Percentiles rank a stretch among this genome's conserved stretches.
Conservation (phyloP, 169 alveolate species). For the Plasmodium vivax region DNA sequence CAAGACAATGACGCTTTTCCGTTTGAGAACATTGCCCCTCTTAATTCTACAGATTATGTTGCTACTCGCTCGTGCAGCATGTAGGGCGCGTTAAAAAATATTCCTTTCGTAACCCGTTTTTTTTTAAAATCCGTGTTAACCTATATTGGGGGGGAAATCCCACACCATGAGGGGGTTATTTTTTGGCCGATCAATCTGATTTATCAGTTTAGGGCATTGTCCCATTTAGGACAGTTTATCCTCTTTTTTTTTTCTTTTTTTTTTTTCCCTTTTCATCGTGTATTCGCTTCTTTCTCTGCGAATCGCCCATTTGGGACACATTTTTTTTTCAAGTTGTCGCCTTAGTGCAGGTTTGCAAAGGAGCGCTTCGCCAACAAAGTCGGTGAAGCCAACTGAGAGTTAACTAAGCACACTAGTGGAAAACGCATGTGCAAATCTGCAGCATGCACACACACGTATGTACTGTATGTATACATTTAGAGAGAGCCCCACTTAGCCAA, state of each 20-base stretch:
- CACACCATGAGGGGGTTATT: neutral
- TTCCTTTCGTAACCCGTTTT: neutral
- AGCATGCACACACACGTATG: neutral
- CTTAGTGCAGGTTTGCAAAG: neutral
- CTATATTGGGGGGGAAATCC: neutral
- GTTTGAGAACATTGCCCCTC: neutral
- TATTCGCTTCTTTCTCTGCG: neutral
- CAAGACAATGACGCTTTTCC: neutral
- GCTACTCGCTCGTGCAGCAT: neutral
- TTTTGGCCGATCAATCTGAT: neutral
- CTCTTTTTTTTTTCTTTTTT: neutral
- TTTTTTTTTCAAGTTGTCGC: neutral
- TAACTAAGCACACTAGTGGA: neutral
- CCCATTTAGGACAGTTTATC: neutral
- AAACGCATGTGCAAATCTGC: neutral
- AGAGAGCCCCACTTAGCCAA: neutral
- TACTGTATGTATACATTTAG: neutral
- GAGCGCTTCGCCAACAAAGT: neutral
- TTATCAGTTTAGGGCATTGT: neutral
- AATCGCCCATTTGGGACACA: neutral
- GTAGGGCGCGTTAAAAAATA: neutral
- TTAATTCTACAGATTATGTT: slow-evolving; percentile 13
- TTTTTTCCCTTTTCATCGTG: neutral
- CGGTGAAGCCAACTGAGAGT: neutral
- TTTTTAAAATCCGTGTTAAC: neutral